Evolutionary conservation across 83 land plant species (phyloP).

Genomic region (Picea mariana): DNA sequence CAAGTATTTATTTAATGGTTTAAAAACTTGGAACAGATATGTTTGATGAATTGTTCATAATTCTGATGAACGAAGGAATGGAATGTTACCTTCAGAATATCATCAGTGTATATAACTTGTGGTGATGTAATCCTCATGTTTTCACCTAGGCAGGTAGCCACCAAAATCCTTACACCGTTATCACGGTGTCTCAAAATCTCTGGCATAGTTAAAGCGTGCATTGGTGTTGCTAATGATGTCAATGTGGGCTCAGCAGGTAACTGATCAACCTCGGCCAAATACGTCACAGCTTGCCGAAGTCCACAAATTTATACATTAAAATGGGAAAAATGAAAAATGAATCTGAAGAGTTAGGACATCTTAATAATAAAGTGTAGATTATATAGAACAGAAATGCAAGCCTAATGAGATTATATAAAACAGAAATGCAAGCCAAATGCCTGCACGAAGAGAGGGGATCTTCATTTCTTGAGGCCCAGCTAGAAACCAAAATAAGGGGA

Average conservation of each 20-base stretch:
- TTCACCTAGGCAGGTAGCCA: constrained; percentile 79
- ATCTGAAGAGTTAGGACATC: not conserved
- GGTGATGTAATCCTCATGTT: constrained; percentile 82
- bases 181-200: constrained; percentile 68
- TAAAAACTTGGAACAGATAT: not conserved
- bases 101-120: constrained; percentile 74
- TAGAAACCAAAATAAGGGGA: not conserved
- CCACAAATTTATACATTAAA: not conserved
- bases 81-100: constrained; percentile 53
- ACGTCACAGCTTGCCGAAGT: constrained; percentile 56
- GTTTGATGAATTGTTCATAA: not conserved
- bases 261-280: constrained; percentile 63
- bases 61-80: not conserved
- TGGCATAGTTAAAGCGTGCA: constrained; percentile 50
- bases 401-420: too few relatives aligned
- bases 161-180: constrained; percentile 58
- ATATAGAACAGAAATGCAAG: too few relatives aligned
- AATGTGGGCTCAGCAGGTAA: constrained; percentile 53
- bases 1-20: too few relatives aligned
- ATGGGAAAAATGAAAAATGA: not conserved
- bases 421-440: not conserved
- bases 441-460: not conserved
- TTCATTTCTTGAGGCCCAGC: not conserved
- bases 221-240: constrained; percentile 51
- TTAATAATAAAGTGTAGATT: not conserved